A percentile compares a stretch with the other conserved stretches of the same genome.
Conservation (phyloP, 2,329 filamentous ascomycete genomes). For the Pseudogymnoascus sp. region DNA sequence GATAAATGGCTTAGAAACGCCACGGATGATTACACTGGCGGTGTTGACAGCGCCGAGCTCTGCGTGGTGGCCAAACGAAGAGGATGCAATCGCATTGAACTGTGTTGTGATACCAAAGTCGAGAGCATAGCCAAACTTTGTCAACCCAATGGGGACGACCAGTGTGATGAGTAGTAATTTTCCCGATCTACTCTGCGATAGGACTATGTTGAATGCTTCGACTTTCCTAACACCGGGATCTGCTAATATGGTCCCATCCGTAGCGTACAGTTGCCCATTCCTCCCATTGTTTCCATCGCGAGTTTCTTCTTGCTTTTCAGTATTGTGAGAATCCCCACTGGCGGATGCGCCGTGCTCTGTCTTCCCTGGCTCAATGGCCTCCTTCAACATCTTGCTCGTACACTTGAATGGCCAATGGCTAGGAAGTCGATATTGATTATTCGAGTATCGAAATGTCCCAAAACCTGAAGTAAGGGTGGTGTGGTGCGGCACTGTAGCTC, state of each 20-base stretch:
- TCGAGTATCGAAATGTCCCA: background rate
- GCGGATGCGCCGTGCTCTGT: background rate
- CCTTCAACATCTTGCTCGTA: background rate
- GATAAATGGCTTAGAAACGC: conserved; percentile 13
- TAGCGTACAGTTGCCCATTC: background rate
- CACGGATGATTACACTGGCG: background rate
- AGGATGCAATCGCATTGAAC: background rate
- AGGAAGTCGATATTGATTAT: background rate
- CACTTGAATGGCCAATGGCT: background rate
- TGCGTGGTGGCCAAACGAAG: background rate
- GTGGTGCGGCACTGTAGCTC: background rate
- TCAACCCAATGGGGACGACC: background rate
- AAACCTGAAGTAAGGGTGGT: background rate
- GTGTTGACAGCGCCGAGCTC: background rate
- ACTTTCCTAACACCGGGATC: background rate
- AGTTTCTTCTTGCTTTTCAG: background rate
- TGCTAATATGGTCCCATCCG: background rate
- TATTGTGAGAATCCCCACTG: background rate
- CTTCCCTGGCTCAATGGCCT: background rate
- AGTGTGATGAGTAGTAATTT: background rate
- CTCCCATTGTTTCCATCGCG: background rate
- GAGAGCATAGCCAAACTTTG: background rate
- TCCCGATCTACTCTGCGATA: background rate
- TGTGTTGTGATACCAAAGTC: background rate
- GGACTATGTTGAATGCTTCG: background rate